phyloP scores from a whole-genome alignment of 2,329 filamentous ascomycete species.

The Ceratocystis huliohia region DNA sequence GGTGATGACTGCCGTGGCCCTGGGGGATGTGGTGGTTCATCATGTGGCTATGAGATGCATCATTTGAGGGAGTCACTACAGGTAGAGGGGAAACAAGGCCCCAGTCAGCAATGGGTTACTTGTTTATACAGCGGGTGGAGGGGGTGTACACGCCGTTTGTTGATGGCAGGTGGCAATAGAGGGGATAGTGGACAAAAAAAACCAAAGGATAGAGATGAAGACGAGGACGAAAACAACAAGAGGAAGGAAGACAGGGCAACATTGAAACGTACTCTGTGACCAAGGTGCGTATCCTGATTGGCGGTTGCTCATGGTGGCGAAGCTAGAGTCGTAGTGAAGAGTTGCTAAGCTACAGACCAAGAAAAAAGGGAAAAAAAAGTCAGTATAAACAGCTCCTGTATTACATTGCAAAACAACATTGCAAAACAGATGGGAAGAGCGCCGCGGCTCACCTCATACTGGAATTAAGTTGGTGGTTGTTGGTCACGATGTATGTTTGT shows the following conservation, averaged over 20 bases:
- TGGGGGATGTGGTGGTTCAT: constrained; percentile 17
- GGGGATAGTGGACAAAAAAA: constrained; percentile 7
- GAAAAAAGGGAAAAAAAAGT: constrained; percentile 5
- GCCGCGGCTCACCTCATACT: constrained; percentile 20
- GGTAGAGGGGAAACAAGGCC: background rate
- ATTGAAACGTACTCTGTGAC: constrained; percentile 12
- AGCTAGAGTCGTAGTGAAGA: constrained; percentile 18
- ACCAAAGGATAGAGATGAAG: background rate
- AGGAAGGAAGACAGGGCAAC: background rate
- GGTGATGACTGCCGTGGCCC: background rate
- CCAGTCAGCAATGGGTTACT: background rate
- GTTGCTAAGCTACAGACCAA: constrained; percentile 13
- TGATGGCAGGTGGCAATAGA: background rate
- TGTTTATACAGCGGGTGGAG: background rate
- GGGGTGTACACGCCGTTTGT: background rate
- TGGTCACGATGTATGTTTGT: constrained; percentile 3
- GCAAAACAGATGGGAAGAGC: constrained; percentile 17
- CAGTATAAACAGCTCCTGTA: constrained; percentile 7
- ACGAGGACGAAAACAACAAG: constrained; percentile 3
- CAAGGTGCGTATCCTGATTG: constrained; percentile 15
- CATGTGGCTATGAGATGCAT: constrained; percentile 18
- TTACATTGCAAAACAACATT: background rate
- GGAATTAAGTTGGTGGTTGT: constrained; percentile 13
- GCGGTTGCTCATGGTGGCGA: constrained; percentile 20
- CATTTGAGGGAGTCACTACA: constrained; percentile 15